phyloP scores from a whole-genome alignment of 306 rosid genomes.

The Vicia sativa region DNA sequence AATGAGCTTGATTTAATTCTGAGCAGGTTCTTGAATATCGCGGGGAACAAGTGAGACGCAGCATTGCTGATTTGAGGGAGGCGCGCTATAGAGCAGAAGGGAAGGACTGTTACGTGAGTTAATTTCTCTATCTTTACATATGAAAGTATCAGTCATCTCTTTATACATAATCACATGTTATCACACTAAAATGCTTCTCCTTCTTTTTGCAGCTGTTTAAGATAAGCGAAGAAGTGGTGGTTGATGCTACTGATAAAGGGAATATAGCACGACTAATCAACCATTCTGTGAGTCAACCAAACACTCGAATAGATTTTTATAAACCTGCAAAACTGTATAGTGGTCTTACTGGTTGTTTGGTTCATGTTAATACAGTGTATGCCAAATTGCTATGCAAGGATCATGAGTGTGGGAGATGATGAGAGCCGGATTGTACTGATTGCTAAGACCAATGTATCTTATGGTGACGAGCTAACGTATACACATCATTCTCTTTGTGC shows the following conservation, averaged over 20 bases:
- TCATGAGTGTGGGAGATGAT: slow-evolving; percentile 97
- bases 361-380: slow-evolving; percentile 64
- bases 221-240: slow-evolving; percentile 99
- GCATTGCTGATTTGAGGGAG: slow-evolving; percentile 93
- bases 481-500: background rate
- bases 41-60: slow-evolving; percentile 95
- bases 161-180: slow-evolving; percentile 9
- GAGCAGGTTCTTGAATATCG: slow-evolving; percentile 97
- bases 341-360: slow-evolving; percentile 31
- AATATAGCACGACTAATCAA: slow-evolving; percentile 96
- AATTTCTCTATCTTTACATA: background rate
- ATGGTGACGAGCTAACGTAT: slow-evolving; percentile 95
- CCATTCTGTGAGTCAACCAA: slow-evolving; percentile 78
- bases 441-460: slow-evolving; percentile 75
- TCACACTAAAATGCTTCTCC: slow-evolving; percentile 17
- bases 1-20: slow-evolving; percentile 34
- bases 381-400: slow-evolving; percentile 99
- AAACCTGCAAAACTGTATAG: background rate
- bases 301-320: slow-evolving; percentile 1
- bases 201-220: slow-evolving; percentile 77
- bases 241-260: slow-evolving; percentile 98
- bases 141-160: background rate
- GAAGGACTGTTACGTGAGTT: slow-evolving; percentile 96
- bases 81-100: slow-evolving; percentile 77
- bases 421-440: slow-evolving; percentile 97